A percentile compares a stretch with the other conserved stretches of the same genome.
Conservation (phyloP, 371 early-diverging fungal species). For the Mortierella sp. region DNA sequence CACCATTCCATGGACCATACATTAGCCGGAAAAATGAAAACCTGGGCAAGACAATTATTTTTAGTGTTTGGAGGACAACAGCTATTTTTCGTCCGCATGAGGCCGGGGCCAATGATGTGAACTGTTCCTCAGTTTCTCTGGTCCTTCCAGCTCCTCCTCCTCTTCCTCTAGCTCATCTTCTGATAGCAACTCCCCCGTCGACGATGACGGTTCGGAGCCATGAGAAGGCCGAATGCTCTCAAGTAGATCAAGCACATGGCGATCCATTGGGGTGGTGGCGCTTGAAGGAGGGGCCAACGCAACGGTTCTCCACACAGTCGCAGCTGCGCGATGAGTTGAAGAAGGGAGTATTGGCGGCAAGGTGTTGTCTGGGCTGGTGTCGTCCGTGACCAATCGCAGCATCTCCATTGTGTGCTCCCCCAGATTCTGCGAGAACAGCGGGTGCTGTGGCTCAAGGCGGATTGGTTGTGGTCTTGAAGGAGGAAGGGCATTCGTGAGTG, state of each 20-base stretch:
- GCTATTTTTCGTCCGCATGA: background rate
- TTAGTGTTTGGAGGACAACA: background rate
- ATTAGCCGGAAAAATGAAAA: background rate
- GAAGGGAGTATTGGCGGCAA: constrained; percentile 16
- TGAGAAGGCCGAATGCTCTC: constrained; percentile 10
- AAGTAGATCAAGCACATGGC: constrained; percentile 24
- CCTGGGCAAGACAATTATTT: background rate
- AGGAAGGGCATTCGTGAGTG: background rate
- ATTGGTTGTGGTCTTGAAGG: constrained; percentile 1
- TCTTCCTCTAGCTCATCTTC: background rate
- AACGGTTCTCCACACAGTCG: constrained; percentile 3
- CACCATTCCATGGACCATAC: background rate
- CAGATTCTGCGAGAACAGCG: constrained; percentile 27
- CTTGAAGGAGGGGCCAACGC: background rate
- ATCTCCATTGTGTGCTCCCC: constrained; percentile 33
- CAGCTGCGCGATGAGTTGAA: background rate
- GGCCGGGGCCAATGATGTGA: constrained; percentile 4
- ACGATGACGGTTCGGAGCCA: background rate
- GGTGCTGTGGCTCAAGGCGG: constrained; percentile 19
- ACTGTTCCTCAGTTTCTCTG: background rate
- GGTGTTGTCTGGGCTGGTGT: constrained; percentile 29
- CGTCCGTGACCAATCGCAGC: constrained; percentile 34
- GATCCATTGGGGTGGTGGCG: background rate
- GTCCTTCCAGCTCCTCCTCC: background rate
- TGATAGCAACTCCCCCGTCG: no score